Base-by-base conservation (phyloP, 768 basidiomycete genomes). In the Mycena rebaudengoi region DNA sequence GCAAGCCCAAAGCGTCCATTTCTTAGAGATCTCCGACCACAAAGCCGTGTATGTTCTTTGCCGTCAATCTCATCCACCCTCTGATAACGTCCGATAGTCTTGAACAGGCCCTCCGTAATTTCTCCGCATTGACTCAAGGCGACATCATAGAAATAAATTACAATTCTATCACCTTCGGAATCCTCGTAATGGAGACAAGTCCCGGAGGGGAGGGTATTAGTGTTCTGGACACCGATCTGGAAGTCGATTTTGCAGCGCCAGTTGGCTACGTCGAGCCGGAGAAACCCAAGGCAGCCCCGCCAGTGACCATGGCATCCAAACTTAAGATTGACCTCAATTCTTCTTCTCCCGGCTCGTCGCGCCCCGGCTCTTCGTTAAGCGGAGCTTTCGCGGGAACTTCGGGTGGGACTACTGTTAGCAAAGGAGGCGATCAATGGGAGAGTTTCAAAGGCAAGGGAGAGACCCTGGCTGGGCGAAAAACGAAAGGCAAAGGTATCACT, bases 71-170 rank as follows among this genome's bases (percentile, higher is more conserved):
- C 33, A 26, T 3, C 39, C 25, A 2, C 25, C 53, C 33, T 45
- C 44, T 57, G 18, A 37, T 55, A 11, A 54, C 20, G 23, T 25
- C 25, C 32, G 33, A 7, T 65, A 99, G 96, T 3, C 88, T 99
- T 35, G 98, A 99, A 78, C 92, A 96, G 75, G 94, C 95, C 16
- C 82, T 99, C 14, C 90, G 96, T 45, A 95, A 97, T 75, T 99
- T 96, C 77, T 89, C 95, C 28, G 88, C 88, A 18, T 83, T 99
- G 25, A 95, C 96, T 0, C 94, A 96, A 71, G 96, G 96, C 43
- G 98, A 99, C 73, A 97, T 98, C 64, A 94, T 99, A 74, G 98
- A 99, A 78, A 97, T 99, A 71, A 88, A 84, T n/a, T 98, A 99
- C 79, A 99, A 99, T 75, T 89, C 90, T 0, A 95, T 99, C 71